These are phyloP conservation scores for Dendrothele bispora DNA, from an alignment of 768 basidiomycete species.

Conservation along the genomic window DNA sequence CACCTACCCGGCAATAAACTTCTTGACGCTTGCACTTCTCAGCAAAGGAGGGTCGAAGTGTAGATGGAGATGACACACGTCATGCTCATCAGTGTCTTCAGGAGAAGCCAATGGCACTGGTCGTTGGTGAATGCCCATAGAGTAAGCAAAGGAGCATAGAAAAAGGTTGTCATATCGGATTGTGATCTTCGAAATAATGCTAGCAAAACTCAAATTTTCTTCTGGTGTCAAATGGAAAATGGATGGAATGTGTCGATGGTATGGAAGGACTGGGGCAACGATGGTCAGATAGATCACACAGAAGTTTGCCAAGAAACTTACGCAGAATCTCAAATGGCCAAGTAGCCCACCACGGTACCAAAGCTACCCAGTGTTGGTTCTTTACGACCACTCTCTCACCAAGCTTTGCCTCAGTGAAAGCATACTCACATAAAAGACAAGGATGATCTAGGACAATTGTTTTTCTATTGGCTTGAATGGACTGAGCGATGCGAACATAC, in stretches of 20 bases:
- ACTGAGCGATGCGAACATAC: too few species aligned
- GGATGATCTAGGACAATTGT: constrained; percentile 53
- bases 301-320: constrained; percentile 29
- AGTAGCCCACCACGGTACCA: constrained; percentile 94
- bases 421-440: constrained; percentile 82
- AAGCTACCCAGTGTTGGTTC: constrained; percentile 77
- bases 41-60: constrained; percentile 87
- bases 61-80: constrained; percentile 79
- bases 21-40: constrained; percentile 77
- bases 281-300: constrained; percentile 1
- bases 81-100: constrained; percentile 41
- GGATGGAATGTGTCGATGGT: constrained; percentile 76
- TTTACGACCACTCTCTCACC: constrained; percentile 58
- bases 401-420: constrained; percentile 55
- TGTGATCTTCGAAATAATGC: constrained; percentile 63
- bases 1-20: constrained; percentile 86
- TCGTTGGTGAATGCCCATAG: constrained; percentile 92
- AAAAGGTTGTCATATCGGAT: constrained; percentile 79
- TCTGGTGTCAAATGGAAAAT: constrained; percentile 55
- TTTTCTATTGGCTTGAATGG: too few species aligned
- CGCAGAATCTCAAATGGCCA: constrained; percentile 90
- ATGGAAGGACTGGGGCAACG: constrained; percentile 60
- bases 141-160: constrained; percentile 87
- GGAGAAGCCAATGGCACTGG: constrained; percentile 46
- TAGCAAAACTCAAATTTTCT: constrained; percentile 67